Base-by-base conservation (phyloP, 768 basidiomycete species). In the Lentinus brumalis region DNA sequence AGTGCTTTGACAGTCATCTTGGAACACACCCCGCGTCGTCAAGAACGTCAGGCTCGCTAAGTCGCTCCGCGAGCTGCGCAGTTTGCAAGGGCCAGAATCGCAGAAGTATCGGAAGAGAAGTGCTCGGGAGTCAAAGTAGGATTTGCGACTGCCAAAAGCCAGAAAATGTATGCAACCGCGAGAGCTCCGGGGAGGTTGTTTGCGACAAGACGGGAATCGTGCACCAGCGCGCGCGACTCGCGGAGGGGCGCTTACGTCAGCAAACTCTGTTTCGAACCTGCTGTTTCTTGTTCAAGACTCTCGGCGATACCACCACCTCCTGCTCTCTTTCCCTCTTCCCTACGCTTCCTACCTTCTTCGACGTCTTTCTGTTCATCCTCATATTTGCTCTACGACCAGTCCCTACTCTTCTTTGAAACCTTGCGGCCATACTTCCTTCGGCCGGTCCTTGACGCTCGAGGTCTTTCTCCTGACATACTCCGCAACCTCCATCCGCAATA, bases 1-100 rank as follows among this genome's bases (percentile, higher is more conserved):
- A 78, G 66, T 29, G 70, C 77, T 10, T 65, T 66, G 9, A 70
- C 53, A 18, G 47, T 50, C 58, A 61, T 61, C 55, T 50, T 38
- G 16, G 49, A 46, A 31, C 21, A 12, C 5, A 21, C 18, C n/a
- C 2, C 52, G 41, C 29, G 26, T 45, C 53, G 53, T 35, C 41
- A 35, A 18, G 29, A 11, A 26, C 12, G 12, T 26, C 46, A 26
- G 46, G 14, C 9, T 49, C 8, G 2, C 9, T 5, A 26, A 29
- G 14, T 26, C 26, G 18, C 21, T 49, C 46, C 12, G 46, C 35
- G 50, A 47, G 55, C 29, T 56, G 53, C 60, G 60, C 49, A 50
- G 50, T 5, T 16, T 35, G 50, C 53, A 53, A 52, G 45, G 12
- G 32, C 31, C 44, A 46, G 42, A 40, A 26, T 14, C 14, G 54